These are phyloP conservation scores for Mucor lusitanicus DNA, from an alignment of 371 early-diverging fungal genomes.

Conservation along the genomic window DNA sequence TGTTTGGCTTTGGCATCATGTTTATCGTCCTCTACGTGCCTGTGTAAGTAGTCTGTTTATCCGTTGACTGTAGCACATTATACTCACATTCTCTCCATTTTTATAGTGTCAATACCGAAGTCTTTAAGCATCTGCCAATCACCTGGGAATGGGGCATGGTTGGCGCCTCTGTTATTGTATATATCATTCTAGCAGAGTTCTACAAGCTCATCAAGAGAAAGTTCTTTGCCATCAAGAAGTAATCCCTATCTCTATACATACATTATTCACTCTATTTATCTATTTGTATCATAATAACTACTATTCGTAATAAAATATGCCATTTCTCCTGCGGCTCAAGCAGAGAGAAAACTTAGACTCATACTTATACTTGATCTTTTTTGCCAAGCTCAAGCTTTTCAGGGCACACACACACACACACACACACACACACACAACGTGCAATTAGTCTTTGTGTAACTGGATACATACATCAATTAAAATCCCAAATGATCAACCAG, in stretches of 20 bases:
- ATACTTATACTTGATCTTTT: no score
- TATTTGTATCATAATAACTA: neutral
- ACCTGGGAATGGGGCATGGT: conserved; percentile 80
- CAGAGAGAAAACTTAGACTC: neutral
- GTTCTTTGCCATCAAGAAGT: neutral
- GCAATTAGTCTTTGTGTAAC: neutral
- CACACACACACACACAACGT: no score
- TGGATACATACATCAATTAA: neutral
- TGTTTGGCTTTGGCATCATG: conserved; percentile 55
- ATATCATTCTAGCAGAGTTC: conserved; percentile 60
- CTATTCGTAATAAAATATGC: neutral
- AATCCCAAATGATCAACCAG: neutral
- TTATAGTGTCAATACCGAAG: conserved; percentile 61
- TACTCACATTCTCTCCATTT: neutral
- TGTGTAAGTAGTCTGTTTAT: conserved; percentile 26
- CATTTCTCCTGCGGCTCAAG: neutral
- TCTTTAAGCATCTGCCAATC: conserved; percentile 68
- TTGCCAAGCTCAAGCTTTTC: no score
- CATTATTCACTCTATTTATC: neutral
- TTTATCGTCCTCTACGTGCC: conserved; percentile 74
- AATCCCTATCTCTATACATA: neutral
- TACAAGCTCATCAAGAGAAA: conserved; percentile 44
- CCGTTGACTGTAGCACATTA: no score
- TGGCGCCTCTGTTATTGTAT: conserved; percentile 57
- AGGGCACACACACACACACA: no score